Conservation (phyloP, 495 filamentous ascomycete genomes). For the Cairneyella variabilis region DNA sequence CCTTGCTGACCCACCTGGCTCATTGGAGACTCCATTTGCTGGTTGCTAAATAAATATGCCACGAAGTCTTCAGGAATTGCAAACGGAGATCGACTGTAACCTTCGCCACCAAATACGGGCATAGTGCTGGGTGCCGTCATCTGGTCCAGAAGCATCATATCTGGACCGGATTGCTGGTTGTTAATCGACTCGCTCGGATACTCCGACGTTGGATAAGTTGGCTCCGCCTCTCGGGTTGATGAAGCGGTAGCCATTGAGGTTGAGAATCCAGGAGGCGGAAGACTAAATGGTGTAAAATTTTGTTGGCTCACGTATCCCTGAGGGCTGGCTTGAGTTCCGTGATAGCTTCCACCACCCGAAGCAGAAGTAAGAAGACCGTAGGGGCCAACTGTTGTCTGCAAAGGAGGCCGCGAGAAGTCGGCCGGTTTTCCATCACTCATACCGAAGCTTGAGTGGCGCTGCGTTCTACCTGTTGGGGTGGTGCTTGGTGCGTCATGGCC, state of each 20-base stretch:
- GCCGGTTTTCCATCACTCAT: constrained; percentile 18
- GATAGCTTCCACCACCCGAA: constrained; percentile 44
- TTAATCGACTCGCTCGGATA: constrained; percentile 26
- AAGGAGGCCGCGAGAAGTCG: constrained; percentile 34
- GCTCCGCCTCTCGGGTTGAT: constrained; percentile 17
- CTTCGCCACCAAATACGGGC: constrained; percentile 80
- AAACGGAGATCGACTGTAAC: constrained; percentile 78
- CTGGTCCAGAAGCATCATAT: constrained; percentile 60
- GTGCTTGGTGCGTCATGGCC: constrained; percentile 3
- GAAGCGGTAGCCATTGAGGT: constrained; percentile 19
- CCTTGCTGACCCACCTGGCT: constrained; percentile 39
- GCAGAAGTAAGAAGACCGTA: constrained; percentile 48
- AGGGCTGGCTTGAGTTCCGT: constrained; percentile 25
- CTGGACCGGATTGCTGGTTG: constrained; percentile 41
- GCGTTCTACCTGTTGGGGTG: constrained; percentile 10
- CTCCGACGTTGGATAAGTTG: constrained; percentile 22
- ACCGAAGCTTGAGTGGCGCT: constrained; percentile 26
- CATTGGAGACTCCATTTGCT: constrained; percentile 29
- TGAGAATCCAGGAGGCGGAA: constrained; percentile 45
- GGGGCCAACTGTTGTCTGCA: constrained; percentile 41
- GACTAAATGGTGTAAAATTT: constrained; percentile 50
- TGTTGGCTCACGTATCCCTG: constrained; percentile 47
- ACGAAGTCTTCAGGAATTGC: constrained; percentile 90
- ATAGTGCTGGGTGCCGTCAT: constrained; percentile 65
- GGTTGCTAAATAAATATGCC: constrained; percentile 82